A percentile compares a stretch with the other conserved stretches of the same genome.
Conservation (phyloP, 106 monocot genomes). For the Allium fistulosum region DNA sequence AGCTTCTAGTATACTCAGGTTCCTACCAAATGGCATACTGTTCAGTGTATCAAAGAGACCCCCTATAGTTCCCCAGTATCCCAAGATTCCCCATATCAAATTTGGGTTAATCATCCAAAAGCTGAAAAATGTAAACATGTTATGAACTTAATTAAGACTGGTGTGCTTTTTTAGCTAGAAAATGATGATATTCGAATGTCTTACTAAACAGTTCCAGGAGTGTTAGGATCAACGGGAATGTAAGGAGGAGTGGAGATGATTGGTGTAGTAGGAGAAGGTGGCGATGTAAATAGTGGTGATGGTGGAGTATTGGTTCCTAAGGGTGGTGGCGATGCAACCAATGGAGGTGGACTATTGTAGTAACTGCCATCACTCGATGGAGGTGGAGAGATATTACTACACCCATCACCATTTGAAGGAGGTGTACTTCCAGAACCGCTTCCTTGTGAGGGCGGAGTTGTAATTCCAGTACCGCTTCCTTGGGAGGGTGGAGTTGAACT, state of each 20-base stretch:
- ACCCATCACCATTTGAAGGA: background rate
- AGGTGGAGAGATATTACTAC: too few relatives aligned
- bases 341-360: conserved; percentile 13
- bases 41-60: background rate
- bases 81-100: conserved; percentile 11
- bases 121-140: background rate
- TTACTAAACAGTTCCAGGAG: conserved; percentile 13
- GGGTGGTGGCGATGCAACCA: background rate
- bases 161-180: background rate
- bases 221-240: conserved; percentile 9
- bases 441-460: background rate
- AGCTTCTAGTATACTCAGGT: conserved; percentile 13
- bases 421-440: background rate
- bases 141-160: background rate
- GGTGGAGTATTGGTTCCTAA: background rate
- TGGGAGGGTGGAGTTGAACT: background rate
- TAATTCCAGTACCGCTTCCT: background rate
- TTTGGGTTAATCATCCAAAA: conserved; percentile 14
- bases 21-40: conserved; percentile 5
- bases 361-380: background rate
- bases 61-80: conserved; percentile 16
- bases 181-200: background rate
- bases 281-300: background rate
- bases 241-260: conserved; percentile 1
- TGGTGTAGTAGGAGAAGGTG: background rate